Evolutionary conservation across 1,284 basidiomycete genomes (phyloP).

Genomic region (Cutaneotrichosporon sp.): DNA sequence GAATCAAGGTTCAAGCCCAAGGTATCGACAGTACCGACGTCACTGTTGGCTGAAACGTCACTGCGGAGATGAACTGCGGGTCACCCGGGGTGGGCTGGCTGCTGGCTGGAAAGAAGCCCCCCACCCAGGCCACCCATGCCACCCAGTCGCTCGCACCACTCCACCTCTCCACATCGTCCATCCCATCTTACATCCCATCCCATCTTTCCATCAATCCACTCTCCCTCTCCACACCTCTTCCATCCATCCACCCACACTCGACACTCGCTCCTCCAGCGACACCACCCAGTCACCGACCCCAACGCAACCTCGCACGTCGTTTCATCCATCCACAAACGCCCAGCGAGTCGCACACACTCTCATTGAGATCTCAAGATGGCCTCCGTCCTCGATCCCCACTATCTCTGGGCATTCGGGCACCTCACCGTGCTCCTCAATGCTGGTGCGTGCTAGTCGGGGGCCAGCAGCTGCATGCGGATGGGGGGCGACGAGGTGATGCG

Average conservation of each 20-base stretch:
- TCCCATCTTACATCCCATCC: background rate
- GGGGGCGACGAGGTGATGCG: background rate
- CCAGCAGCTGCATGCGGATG: background rate
- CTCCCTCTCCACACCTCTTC: background rate
- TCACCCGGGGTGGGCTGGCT: too few relatives aligned
- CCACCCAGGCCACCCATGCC: too few relatives aligned
- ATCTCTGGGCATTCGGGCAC: constrained; percentile 52
- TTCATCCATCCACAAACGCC: background rate
- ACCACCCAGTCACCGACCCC: background rate
- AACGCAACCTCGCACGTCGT: too few relatives aligned
- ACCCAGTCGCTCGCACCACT: background rate
- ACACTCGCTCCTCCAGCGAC: background rate
- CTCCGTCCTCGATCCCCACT: constrained; percentile 48
- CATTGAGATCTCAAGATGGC: constrained; percentile 1
- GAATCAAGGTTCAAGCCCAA: too few relatives aligned
- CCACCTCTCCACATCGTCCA: background rate
- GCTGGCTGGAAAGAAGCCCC: too few relatives aligned
- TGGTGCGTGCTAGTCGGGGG: constrained; percentile 39
- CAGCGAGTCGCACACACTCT: background rate
- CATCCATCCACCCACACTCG: background rate
- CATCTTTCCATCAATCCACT: background rate
- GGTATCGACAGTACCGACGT: too few relatives aligned
- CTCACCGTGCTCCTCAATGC: constrained; percentile 43
- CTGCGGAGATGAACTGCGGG: too few relatives aligned
- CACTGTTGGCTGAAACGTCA: too few relatives aligned